Conservation (phyloP, 805 yeast genomes). For the Sugiyamaella floridensis region DNA sequence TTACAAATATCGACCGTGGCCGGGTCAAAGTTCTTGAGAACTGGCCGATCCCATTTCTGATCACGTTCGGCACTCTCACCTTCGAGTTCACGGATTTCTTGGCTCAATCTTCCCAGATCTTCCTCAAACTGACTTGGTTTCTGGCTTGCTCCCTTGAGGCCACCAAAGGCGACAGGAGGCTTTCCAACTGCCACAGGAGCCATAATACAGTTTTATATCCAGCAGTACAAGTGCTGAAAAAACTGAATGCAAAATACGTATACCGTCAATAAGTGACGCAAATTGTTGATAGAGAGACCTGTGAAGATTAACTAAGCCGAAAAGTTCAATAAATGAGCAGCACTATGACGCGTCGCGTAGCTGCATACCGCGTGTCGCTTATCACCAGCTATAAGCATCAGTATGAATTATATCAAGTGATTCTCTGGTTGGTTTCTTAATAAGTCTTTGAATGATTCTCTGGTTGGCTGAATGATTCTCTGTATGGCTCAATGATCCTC, state of each 20-base stretch:
- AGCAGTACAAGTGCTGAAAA: too few species aligned
- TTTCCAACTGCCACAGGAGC: constrained; percentile 8
- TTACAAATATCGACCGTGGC: constrained; percentile 39
- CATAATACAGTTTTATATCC: not conserved
- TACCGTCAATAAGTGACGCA: not conserved
- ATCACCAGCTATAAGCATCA: too few species aligned
- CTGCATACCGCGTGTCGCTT: too few species aligned
- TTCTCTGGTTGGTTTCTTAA: too few species aligned
- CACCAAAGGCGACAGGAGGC: not conserved
- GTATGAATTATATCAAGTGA: too few species aligned
- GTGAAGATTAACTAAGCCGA: too few species aligned
- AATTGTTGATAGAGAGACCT: too few species aligned
- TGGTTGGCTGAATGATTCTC: too few species aligned
- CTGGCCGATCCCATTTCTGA: constrained; percentile 49
- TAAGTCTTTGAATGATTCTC: too few species aligned
- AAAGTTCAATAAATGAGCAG: too few species aligned
- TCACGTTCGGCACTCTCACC: constrained; percentile 21
- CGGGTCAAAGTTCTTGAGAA: constrained; percentile 46
- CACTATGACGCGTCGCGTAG: too few species aligned
- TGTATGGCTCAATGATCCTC: too few species aligned
- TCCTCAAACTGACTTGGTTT: constrained; percentile 45
- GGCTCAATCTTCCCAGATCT: constrained; percentile 42
- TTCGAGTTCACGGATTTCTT: constrained; percentile 27
- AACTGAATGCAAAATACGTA: not conserved
- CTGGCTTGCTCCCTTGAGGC: constrained; percentile 1